Percentiles rank a stretch among this genome's conserved stretches.
These are phyloP conservation scores for Verbena officinalis DNA, from an alignment of 257 asterid species.

Conservation along the genomic window DNA sequence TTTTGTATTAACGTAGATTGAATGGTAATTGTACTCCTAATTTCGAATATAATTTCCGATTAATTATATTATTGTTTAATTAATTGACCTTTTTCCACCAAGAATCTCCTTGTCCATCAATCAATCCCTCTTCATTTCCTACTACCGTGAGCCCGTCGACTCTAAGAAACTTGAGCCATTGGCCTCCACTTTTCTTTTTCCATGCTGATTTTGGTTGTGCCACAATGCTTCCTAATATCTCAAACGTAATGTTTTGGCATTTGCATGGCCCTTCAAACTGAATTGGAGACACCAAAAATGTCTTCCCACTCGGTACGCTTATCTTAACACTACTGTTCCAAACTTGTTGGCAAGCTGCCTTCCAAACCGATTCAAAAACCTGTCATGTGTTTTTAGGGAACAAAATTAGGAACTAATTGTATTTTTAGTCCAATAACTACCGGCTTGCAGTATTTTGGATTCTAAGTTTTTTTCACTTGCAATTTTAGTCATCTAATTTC, in stretches of 20 bases:
- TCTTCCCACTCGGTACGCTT: slow-evolving; percentile 29
- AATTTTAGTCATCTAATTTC: too few relatives aligned
- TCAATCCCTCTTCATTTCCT: slow-evolving; percentile 40
- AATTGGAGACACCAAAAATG: slow-evolving; percentile 29
- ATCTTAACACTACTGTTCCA: neutral
- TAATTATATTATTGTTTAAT: too few relatives aligned
- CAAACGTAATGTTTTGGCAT: slow-evolving; percentile 17
- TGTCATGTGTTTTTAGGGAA: neutral
- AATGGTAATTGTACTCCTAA: too few relatives aligned
- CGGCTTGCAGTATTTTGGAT: too few relatives aligned
- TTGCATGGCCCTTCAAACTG: slow-evolving; percentile 48
- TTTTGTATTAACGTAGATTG: too few relatives aligned
- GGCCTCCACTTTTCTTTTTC: neutral
- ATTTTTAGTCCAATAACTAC: too few relatives aligned
- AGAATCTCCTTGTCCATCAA: slow-evolving; percentile 49
- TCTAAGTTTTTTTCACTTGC: too few relatives aligned
- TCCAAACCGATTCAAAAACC: slow-evolving; percentile 40
- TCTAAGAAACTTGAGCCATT: slow-evolving; percentile 41
- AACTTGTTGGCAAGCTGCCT: slow-evolving; percentile 26
- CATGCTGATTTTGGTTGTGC: slow-evolving; percentile 39
- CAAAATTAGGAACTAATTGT: too few relatives aligned
- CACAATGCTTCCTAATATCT: slow-evolving; percentile 45
- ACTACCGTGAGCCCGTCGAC: slow-evolving; percentile 34
- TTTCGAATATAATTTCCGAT: too few relatives aligned
- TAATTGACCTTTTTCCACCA: slow-evolving; percentile 38